Evolutionary conservation across 2,329 filamentous ascomycete species (phyloP).

Genomic region (Diplodia scrobiculata): DNA sequence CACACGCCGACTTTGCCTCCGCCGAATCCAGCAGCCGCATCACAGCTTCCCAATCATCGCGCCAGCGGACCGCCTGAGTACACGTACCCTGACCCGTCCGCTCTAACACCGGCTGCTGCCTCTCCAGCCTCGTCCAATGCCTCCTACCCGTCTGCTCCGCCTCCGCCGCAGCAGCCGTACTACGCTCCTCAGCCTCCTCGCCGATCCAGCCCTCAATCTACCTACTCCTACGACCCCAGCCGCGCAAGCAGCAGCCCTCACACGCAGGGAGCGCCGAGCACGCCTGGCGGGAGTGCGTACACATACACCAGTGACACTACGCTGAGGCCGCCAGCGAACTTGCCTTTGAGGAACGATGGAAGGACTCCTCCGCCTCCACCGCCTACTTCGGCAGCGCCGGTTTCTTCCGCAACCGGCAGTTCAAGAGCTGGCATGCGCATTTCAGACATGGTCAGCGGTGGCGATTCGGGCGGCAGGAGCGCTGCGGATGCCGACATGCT

Average conservation of each 20-base stretch:
- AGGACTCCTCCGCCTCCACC: slow-evolving; percentile 39
- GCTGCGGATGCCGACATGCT: slow-evolving; percentile 50
- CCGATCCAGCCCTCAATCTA: slow-evolving; percentile 47
- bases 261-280: slow-evolving; percentile 42
- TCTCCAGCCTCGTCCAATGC: slow-evolving; percentile 49
- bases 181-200: slow-evolving; percentile 45
- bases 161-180: slow-evolving; percentile 44
- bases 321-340: slow-evolving; percentile 38
- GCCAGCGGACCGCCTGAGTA: slow-evolving; percentile 40
- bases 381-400: slow-evolving; percentile 37
- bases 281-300: slow-evolving; percentile 42
- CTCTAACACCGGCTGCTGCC: slow-evolving; percentile 49
- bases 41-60: slow-evolving; percentile 44
- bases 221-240: slow-evolving; percentile 48
- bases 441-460: slow-evolving; percentile 45
- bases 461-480: slow-evolving; percentile 40
- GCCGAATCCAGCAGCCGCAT: slow-evolving; percentile 50
- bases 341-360: slow-evolving; percentile 44
- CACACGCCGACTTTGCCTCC: slow-evolving; percentile 55
- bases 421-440: slow-evolving; percentile 45
- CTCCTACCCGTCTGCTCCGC: slow-evolving; percentile 45
- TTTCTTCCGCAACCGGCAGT: slow-evolving; percentile 34
- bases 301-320: slow-evolving; percentile 33
- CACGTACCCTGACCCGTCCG: slow-evolving; percentile 49
- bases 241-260: slow-evolving; percentile 50